Base-by-base conservation (phyloP, 2,329 filamentous ascomycete species). In the Ilyonectria sp. region DNA sequence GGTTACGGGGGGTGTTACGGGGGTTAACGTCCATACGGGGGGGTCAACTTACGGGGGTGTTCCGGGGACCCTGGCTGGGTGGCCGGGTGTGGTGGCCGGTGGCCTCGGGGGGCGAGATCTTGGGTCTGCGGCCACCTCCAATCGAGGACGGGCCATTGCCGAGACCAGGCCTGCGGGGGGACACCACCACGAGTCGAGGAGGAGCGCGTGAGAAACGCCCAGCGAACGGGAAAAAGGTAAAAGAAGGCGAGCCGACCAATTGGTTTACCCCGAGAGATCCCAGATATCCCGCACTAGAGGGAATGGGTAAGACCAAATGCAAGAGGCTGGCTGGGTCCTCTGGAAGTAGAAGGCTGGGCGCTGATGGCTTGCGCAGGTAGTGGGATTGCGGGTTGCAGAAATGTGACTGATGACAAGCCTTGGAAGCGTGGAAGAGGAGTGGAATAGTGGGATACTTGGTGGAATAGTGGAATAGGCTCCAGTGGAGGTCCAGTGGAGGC, bases 321-420 rank as follows among this genome's bases (percentile, higher is more conserved):
- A 61, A 66, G 63, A 66, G 63, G 58, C 63, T 61, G 63, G 63
- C 63, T 66, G 63, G 31, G 37, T n/a, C 43, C 9, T 26, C 40
- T 43, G 40, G 40, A 43, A 43, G 40, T 21, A 46, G 55, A 66
- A 55, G 63, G 63, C 63, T 65, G 63, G 63, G 57, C 26, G 21
- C 44, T 61, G 33, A 29, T 40, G n/a, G 11, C 33, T 29, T 43
- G 37, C 23, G 50, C n/a, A 15, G 37, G 40, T 46, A 21, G 21
- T 35, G 37, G 43, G 21, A 40, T 17, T 35, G 11, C 29, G 52
- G 47, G 21, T 33, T 40, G 15, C 40, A 59, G 46, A 54, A 59
- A 52, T 47, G 26, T 52, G 33, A 63, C 2, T 11, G 53, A 56
- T 31, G 49, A 8, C 33, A 44, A 53, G 40, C n/a, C 31, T 1